These are phyloP conservation scores for Melanogaster broomeanus DNA, from an alignment of 768 basidiomycete species.

Conservation along the genomic window DNA sequence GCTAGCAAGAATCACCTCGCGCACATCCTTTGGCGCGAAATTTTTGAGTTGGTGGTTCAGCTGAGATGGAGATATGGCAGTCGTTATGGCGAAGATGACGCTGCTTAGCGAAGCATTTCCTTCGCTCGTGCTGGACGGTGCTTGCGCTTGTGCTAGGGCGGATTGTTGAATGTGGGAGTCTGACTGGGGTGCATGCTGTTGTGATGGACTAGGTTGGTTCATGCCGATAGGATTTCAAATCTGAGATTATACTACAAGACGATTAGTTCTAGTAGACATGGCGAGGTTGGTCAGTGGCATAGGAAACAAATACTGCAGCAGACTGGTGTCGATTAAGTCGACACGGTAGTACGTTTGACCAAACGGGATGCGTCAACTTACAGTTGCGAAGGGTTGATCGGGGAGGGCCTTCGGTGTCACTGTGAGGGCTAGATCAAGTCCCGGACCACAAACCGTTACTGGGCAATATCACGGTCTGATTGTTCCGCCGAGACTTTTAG, in stretches of 20 bases:
- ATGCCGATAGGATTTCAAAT: slow-evolving; percentile 8
- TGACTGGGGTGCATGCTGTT: slow-evolving; percentile 14
- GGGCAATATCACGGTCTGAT: background rate
- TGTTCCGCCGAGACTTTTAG: too few relatives aligned
- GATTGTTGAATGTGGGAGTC: slow-evolving; percentile 18
- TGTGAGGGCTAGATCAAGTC: background rate
- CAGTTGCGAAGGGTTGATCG: slow-evolving; percentile 6
- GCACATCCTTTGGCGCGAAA: slow-evolving; percentile 55
- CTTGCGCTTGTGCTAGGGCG: slow-evolving; percentile 5
- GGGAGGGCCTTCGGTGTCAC: background rate
- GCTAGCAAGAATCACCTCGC: slow-evolving; percentile 57
- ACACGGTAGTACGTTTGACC: background rate
- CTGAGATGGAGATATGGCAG: slow-evolving; percentile 34
- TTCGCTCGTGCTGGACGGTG: slow-evolving; percentile 3
- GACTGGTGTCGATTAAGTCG: background rate
- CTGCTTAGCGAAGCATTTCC: slow-evolving; percentile 35
- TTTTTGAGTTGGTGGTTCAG: slow-evolving; percentile 48
- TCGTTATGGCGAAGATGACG: slow-evolving; percentile 50
- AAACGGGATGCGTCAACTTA: slow-evolving; percentile 4
- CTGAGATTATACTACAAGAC: background rate
- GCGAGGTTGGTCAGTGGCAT: background rate
- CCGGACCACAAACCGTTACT: background rate
- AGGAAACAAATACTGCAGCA: background rate
- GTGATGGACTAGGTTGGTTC: slow-evolving; percentile 27
- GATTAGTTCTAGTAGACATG: background rate